Base-by-base conservation (phyloP, 2,329 filamentous ascomycete genomes). In the Nemania bipapillata region DNA sequence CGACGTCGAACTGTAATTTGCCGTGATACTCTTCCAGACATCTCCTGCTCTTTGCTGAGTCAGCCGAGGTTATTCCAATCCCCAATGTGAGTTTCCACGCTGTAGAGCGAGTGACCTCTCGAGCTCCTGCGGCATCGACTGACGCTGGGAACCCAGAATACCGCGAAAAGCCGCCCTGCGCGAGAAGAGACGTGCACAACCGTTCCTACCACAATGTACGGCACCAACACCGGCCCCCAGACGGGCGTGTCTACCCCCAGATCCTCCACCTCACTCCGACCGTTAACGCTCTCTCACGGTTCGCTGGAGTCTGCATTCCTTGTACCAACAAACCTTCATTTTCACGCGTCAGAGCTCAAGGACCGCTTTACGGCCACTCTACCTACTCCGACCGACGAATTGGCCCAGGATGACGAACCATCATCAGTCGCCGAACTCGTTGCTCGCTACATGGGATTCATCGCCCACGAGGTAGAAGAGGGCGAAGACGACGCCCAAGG, bases 321-420 rank as follows among this genome's bases (percentile, higher is more conserved):
- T 78, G 92, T 99, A 79, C 95, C 96, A 67, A 98, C 96, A 75
- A 92, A 90, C 77, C 89, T 97, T 72, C 96, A 99, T 83, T 99
- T 96, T 86, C 94, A 96, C 82, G 96, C 96, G 76, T 92, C 94
- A 69, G 93, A 97, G 84, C 87, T 98, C 79, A 96, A 95, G 86
- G 94, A 97, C 76, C 88, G 90, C 74, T 99, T 99, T 83, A 88
- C 90, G 73, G 87, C 92, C 55, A 93, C 90, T 72, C 87, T 99
- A 74, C 96, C 96, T 62, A 86, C 90, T 77, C 92, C 96, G 66
- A 99, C 96, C 79, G 96, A 99, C 80, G 96, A 99, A 85, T 89
- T 98, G 72, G 96, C 96, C 70, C 94, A 95, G 80, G 96, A 99
- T 85, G 96, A 99, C 76, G 96, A 99, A 85, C 96, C 96, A n/a